These are phyloP conservation scores for Ustilaginoidea virens DNA, from an alignment of 2,329 filamentous ascomycete species.

Conservation along the genomic window DNA sequence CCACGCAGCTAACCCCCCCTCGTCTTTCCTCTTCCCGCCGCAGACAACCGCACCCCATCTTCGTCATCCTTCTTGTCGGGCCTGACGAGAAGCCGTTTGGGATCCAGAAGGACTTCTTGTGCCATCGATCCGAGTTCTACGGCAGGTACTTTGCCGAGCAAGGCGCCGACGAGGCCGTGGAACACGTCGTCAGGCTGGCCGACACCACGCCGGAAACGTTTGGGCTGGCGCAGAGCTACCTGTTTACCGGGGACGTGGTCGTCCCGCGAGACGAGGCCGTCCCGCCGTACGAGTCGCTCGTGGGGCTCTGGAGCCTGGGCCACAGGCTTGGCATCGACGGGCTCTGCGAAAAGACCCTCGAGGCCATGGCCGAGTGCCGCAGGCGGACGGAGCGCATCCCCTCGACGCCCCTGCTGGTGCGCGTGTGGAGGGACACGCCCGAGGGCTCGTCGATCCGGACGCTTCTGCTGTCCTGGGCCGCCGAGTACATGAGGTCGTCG, in stretches of 20 bases:
- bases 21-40: too few relatives aligned
- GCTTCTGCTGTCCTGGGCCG: slow-evolving; percentile 44
- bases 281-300: slow-evolving; percentile 37
- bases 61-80: slow-evolving; percentile 39
- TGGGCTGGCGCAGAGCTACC: slow-evolving; percentile 36
- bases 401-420: slow-evolving; percentile 40
- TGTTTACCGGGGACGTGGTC: slow-evolving; percentile 36
- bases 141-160: slow-evolving; percentile 25
- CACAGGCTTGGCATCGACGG: slow-evolving; percentile 35
- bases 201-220: slow-evolving; percentile 34
- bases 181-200: slow-evolving; percentile 34
- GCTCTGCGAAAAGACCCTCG: slow-evolving; percentile 39
- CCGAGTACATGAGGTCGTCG: slow-evolving; percentile 46
- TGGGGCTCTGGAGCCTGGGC: slow-evolving; percentile 41
- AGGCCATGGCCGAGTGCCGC: slow-evolving; percentile 41
- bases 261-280: slow-evolving; percentile 23
- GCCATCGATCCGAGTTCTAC: slow-evolving; percentile 34
- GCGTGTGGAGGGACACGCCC: slow-evolving; percentile 46
- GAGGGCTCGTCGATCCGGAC: slow-evolving; percentile 43
- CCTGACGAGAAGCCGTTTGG: slow-evolving; percentile 36
- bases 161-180: slow-evolving; percentile 23
- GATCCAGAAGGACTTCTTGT: slow-evolving; percentile 43
- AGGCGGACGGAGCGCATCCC: slow-evolving; percentile 38
- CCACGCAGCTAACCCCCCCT: neutral
- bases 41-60: slow-evolving; percentile 38